A percentile compares a stretch with the other conserved stretches of the same genome.
These are phyloP conservation scores for Globisporangium yorkense DNA, from an alignment of 352 stramenopile species.

Conservation along the genomic window DNA sequence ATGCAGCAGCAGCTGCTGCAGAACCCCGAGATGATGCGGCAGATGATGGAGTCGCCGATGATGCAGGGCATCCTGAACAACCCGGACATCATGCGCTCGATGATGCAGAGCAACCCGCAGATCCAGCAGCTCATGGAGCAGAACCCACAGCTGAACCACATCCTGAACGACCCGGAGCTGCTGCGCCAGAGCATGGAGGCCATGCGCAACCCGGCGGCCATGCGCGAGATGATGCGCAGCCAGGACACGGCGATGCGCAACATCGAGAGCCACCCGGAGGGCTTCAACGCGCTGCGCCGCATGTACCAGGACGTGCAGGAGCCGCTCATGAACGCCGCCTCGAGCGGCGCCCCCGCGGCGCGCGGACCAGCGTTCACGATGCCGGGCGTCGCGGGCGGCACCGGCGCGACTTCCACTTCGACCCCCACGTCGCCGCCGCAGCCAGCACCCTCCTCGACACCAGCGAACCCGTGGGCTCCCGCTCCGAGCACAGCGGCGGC, in stretches of 20 bases:
- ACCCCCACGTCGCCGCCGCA: too few species aligned
- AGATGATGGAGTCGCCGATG: slow-evolving; percentile 89
- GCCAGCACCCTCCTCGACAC: slow-evolving; percentile 4
- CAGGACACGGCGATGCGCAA: slow-evolving; percentile 97
- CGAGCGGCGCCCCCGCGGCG: slow-evolving; percentile 37
- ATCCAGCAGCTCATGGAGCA: slow-evolving; percentile 93
- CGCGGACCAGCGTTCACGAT: slow-evolving; percentile 76
- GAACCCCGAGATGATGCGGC: slow-evolving; percentile 84
- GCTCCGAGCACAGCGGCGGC: slow-evolving; percentile 3
- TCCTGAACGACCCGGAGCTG: slow-evolving; percentile 94
- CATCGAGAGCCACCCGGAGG: slow-evolving; percentile 96
- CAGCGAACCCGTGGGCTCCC: slow-evolving; percentile 62
- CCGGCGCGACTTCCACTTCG: background rate
- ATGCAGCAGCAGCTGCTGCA: slow-evolving; percentile 88
- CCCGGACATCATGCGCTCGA: slow-evolving; percentile 93
- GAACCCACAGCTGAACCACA: slow-evolving; percentile 95
- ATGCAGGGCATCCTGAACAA: slow-evolving; percentile 94
- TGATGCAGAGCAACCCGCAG: slow-evolving; percentile 96
- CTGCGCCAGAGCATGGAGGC: slow-evolving; percentile 95
- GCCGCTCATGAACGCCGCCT: slow-evolving; percentile 91
- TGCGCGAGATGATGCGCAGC: slow-evolving; percentile 96
- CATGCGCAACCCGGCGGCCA: slow-evolving; percentile 94
- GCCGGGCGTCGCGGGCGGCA: slow-evolving; percentile 62
- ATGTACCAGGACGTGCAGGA: slow-evolving; percentile 95
- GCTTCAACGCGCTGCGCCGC: slow-evolving; percentile 94